These are phyloP conservation scores for Trichocladium uniseriatum DNA, from an alignment of 495 filamentous ascomycete species.

Conservation along the genomic window DNA sequence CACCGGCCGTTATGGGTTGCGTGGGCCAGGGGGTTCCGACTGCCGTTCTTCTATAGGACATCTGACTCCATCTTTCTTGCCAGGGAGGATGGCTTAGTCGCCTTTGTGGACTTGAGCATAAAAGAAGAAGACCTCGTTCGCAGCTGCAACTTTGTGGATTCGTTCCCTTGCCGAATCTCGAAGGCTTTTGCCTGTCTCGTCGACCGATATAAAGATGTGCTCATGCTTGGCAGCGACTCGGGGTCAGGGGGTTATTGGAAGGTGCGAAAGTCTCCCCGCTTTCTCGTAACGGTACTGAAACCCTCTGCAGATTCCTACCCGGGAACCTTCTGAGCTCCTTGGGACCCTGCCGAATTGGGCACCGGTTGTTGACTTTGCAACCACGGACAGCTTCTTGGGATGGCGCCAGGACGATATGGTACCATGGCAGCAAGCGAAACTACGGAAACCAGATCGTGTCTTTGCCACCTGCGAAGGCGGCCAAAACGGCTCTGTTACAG, in stretches of 20 bases:
- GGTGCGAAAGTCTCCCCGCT: conserved; percentile 33
- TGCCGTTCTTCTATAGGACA: conserved; percentile 45
- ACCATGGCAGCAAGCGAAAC: conserved; percentile 10
- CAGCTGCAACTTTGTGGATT: conserved; percentile 44
- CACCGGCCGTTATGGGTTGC: conserved; percentile 42
- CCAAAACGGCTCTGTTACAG: conserved; percentile 52
- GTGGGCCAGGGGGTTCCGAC: conserved; percentile 66
- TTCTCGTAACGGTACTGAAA: conserved; percentile 9
- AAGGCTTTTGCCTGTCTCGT: conserved; percentile 53
- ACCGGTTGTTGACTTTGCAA: conserved; percentile 62
- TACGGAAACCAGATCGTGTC: conserved; percentile 37
- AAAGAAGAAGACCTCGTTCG: conserved; percentile 43
- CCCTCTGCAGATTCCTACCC: conserved; percentile 25
- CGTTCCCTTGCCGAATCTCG: conserved; percentile 53
- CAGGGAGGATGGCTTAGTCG: conserved; percentile 69
- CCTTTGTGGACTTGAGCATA: conserved; percentile 60
- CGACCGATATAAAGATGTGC: conserved; percentile 54
- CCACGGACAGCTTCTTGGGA: conserved; percentile 28
- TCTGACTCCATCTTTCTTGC: conserved; percentile 69
- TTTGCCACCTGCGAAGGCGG: conserved; percentile 53
- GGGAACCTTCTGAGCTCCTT: conserved; percentile 37
- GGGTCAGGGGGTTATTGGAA: conserved; percentile 72
- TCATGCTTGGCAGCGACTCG: conserved; percentile 71
- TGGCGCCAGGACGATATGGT: conserved; percentile 15
- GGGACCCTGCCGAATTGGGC: conserved; percentile 66